Evolutionary conservation across 2,329 filamentous ascomycete species (phyloP), one percentile per base, ranked within the genome.

Genomic region (Orbilia ellipsospora): DNA sequence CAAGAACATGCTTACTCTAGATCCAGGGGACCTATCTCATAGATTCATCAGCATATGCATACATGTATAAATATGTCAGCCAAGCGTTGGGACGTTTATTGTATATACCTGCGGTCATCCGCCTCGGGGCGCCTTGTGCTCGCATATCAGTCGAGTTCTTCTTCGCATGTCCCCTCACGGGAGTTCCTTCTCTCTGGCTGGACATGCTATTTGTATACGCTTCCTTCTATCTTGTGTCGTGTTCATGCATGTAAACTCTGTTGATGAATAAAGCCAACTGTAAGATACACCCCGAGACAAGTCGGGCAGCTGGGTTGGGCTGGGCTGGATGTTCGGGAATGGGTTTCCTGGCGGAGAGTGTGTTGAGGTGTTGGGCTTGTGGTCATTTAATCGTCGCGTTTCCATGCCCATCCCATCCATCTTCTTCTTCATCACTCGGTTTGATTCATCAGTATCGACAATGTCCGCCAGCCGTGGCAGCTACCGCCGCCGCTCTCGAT

Each of bases 291-390:
- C 31, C 31, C 31, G 31, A 36, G 31, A 36, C 31, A 10, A 36
- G 31, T 36, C 31, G 31, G 31, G 31, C 31, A 36, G 31, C 10
- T 36, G 51, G 40, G 15, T 7, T 60, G 44, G 40, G 15, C 16
- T 60, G 44, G 44, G 8, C 16, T 48, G 44, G 44, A 48, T 5
- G 8, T 48, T 48, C 44, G 44, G 44, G 44, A 48, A 48, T 48
- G 44, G 44, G 44, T 44, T 44, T n/a, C 44, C 44, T 48, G 8
- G 44, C 13, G 44, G 16, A 12, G 12, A 48, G 44, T 18, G 60
- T 60, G 68, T 65, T 55, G 44, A 69, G 20, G 72, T 75, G 64
- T 75, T 75, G 72, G 57, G 15, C 51, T 20, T 74, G 70, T 68
- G 70, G 72, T 75, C 60, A 40, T 69, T 74, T 74, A 51, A 26